Conservation (phyloP, 352 stramenopile species). For the Paralagenidium karlingii region DNA sequence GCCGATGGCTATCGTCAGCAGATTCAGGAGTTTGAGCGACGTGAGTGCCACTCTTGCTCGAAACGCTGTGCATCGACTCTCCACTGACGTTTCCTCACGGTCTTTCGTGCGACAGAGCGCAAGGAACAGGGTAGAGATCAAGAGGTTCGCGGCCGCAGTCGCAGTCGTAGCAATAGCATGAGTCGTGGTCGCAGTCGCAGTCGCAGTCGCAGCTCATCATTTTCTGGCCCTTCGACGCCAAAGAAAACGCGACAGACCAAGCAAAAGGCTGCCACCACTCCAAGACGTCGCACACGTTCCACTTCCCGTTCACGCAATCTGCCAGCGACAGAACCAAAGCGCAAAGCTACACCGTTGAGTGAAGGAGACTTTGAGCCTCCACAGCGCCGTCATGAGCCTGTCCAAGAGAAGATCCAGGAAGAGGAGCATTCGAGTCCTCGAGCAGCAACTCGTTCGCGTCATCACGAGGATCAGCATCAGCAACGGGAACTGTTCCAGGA, state of each 20-base stretch:
- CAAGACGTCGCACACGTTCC: conserved; percentile 45
- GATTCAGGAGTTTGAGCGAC: conserved; percentile 59
- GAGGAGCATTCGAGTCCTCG: no score
- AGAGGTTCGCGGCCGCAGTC: conserved; percentile 11
- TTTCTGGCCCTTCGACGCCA: conserved; percentile 18
- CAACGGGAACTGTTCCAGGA: no score
- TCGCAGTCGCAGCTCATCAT: conserved; percentile 50
- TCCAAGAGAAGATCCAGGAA: no score
- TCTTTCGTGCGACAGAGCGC: conserved; percentile 15
- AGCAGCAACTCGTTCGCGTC: no score
- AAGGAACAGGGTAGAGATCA: conserved; percentile 30
- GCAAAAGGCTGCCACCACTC: conserved; percentile 8
- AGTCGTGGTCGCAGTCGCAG: conserved; percentile 33
- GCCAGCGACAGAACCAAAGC: no score
- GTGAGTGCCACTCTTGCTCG: no score
- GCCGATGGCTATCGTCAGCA: conserved; percentile 57
- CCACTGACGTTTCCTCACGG: neutral
- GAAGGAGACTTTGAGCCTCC: no score
- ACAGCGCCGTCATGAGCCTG: no score
- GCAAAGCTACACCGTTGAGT: no score
- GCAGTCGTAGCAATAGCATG: conserved; percentile 32
- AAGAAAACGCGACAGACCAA: conserved; percentile 1
- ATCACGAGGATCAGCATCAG: no score
- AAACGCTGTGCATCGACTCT: conserved; percentile 30
- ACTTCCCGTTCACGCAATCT: no score